A percentile compares a stretch with the other conserved stretches of the same genome.
Conservation (phyloP, 2,329 filamentous ascomycete species). For the Colletotrichum camelliae region DNA sequence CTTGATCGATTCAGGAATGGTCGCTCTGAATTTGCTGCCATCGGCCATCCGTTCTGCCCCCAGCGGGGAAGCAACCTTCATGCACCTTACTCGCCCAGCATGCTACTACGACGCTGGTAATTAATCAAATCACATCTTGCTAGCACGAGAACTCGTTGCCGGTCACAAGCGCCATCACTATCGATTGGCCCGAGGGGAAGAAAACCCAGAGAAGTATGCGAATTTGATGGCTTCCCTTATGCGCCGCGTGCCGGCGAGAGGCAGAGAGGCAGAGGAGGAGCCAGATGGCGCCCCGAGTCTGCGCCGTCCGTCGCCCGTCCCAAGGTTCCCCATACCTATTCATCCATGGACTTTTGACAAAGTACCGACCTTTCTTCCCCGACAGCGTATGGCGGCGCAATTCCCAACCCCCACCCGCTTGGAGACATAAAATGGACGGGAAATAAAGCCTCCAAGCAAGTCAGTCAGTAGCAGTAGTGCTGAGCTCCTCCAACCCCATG, state of each 20-base stretch:
- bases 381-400: background rate
- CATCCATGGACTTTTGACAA: background rate
- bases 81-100: conserved; percentile 4
- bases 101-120: background rate
- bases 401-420: conserved; percentile 8
- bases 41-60: background rate
- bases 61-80: background rate
- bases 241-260: background rate
- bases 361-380: background rate
- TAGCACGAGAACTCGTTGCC: background rate
- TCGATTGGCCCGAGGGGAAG: background rate
- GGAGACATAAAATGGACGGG: background rate
- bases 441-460: background rate
- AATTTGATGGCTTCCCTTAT: conserved; percentile 13
- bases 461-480: background rate
- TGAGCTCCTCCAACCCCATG: background rate
- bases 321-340: background rate
- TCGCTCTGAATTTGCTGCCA: background rate
- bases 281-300: background rate
- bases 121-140: background rate
- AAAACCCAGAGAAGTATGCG: background rate
- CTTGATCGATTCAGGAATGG: conserved; percentile 14
- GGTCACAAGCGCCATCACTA: background rate
- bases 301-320: background rate
- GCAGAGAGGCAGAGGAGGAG: background rate